Percentiles rank a stretch among this genome's conserved stretches.
phyloP scores from a whole-genome alignment of 1,139 yeast species.

The Yamadazyma atlantica region DNA sequence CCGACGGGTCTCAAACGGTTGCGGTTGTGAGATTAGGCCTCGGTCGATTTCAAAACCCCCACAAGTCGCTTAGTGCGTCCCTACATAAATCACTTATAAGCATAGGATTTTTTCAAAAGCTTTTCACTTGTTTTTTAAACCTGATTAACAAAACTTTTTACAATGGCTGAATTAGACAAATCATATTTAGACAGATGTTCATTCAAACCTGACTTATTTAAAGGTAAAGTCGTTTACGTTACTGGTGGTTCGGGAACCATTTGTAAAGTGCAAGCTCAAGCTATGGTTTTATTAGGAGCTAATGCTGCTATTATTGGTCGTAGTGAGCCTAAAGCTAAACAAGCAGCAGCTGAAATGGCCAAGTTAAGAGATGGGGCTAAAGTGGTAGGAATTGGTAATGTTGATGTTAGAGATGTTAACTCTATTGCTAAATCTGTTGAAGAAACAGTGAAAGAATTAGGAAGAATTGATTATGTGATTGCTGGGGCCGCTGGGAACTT shows the following conservation, averaged over 20 bases:
- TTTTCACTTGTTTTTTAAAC: no score
- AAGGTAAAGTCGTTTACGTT: conserved; percentile 82
- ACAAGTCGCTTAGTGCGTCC: no score
- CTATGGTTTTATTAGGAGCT: conserved; percentile 78
- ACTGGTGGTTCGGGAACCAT: conserved; percentile 97
- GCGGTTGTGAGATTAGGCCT: no score
- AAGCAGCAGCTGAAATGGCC: conserved; percentile 66
- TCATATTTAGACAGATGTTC: conserved; percentile 24
- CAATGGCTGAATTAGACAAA: conserved; percentile 21
- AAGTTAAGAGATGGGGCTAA: conserved; percentile 55
- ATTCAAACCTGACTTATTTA: conserved; percentile 63
- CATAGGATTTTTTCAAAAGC: no score
- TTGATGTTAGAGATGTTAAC: conserved; percentile 73
- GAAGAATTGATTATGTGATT: conserved; percentile 77
- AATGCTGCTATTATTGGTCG: conserved; percentile 85
- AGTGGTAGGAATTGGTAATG: conserved; percentile 65
- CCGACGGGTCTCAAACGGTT: no score
- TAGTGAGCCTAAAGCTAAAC: conserved; percentile 58
- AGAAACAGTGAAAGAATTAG: conserved; percentile 61
- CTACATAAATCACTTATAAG: no score
- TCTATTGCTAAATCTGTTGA: conserved; percentile 62
- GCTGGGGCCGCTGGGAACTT: conserved; percentile 98
- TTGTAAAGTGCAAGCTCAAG: conserved; percentile 84
- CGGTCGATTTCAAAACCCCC: no score
- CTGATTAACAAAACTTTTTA: no score